Evolutionary conservation across 345 rosid genomes (phyloP).

Genomic region (Hibiscus tridactylites): DNA sequence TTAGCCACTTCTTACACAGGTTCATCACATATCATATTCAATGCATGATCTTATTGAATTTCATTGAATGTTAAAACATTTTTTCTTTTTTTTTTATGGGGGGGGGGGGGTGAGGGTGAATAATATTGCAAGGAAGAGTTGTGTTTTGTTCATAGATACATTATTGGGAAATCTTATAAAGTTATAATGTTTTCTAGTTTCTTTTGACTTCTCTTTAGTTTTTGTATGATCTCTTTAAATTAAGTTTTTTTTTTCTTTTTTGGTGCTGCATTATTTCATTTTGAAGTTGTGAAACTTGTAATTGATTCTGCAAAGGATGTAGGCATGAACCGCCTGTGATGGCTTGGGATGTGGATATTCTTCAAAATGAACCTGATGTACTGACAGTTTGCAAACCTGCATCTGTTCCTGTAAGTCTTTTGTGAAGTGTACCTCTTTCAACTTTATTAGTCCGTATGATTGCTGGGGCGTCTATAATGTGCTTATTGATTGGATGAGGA

Average conservation of each 20-base stretch:
- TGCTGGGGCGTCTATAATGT: not conserved
- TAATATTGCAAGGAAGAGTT: not conserved
- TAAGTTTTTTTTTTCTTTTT: not conserved
- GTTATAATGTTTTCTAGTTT: not conserved
- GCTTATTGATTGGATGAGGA: not conserved
- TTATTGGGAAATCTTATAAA: not conserved
- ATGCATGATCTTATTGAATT: not conserved
- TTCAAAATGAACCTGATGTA: slow-evolving; percentile 62
- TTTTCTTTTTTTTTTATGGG: not conserved
- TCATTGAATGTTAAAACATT: not conserved
- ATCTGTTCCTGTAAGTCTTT: slow-evolving; percentile 70
- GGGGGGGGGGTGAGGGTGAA: too few relatives aligned
- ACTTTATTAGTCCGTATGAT: not conserved
- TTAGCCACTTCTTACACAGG: slow-evolving; percentile 91
- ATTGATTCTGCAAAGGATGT: slow-evolving; percentile 34
- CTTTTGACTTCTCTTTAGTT: not conserved
- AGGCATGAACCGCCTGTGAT: slow-evolving; percentile 93
- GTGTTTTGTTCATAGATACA: not conserved
- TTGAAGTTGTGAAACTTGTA: slow-evolving; percentile 15
- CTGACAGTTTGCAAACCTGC: slow-evolving; percentile 82
- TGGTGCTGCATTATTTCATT: not conserved
- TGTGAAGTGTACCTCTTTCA: not conserved
- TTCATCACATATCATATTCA: slow-evolving; percentile 9
- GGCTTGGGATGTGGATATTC: slow-evolving; percentile 52
- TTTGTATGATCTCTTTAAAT: not conserved